Evolutionary conservation across 108 stramenopile species (phyloP).

Genomic region (Cyclotella baltica): DNA sequence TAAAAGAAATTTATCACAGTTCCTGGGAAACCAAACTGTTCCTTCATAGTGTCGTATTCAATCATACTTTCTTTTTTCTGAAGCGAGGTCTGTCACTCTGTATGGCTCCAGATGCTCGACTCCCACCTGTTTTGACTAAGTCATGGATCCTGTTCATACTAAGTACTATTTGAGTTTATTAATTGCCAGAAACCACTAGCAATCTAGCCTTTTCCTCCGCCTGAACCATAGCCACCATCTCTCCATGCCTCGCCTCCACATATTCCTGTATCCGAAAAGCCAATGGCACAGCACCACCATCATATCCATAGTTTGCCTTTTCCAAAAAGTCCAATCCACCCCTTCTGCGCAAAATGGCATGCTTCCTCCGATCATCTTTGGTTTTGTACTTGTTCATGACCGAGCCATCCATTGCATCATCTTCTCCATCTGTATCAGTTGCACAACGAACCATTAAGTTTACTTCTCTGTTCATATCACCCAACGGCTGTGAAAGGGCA

Average conservation of each 20-base stretch:
- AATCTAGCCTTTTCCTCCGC: not conserved
- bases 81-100: no score
- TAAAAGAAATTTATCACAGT: no score
- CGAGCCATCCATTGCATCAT: conserved; percentile 9
- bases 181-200: no score
- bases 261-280: conserved; percentile 10
- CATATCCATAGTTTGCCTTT: not conserved
- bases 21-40: no score
- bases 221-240: conserved; percentile 2
- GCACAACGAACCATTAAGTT: conserved; percentile 17
- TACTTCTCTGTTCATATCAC: conserved; percentile 3
- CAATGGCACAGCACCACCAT: conserved; percentile 3
- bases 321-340: conserved; percentile 9
- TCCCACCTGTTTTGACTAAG: no score
- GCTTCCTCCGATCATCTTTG: conserved; percentile 1
- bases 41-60: no score
- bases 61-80: no score
- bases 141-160: no score
- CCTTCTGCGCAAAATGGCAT: not conserved
- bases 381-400: conserved; percentile 7
- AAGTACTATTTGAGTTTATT: no score
- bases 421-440: not conserved
- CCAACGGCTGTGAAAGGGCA: conserved; percentile 12
- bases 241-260: conserved; percentile 13
- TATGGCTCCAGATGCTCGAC: no score